Conservation (phyloP, 352 stramenopile genomes). For the Globisporangium paddicum region DNA sequence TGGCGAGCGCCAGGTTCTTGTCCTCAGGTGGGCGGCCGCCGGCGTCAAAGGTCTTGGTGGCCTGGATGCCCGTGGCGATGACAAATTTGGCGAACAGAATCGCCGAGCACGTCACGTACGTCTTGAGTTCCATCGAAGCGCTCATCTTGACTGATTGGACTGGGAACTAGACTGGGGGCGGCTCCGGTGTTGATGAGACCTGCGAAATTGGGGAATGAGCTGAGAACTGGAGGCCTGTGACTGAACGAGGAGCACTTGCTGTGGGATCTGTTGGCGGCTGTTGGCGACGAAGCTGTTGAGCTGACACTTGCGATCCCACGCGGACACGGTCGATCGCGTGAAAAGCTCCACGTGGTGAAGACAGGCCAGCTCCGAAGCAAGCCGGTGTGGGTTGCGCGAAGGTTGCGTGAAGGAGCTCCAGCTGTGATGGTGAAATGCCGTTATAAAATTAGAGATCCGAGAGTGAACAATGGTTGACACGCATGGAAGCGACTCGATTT, state of each 20-base stretch:
- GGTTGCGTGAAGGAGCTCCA: background rate
- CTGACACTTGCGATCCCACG: background rate
- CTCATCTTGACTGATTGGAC: background rate
- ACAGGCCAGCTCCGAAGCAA: background rate
- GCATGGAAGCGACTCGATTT: no score
- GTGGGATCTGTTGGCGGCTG: background rate
- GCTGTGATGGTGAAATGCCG: background rate
- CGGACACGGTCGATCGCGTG: background rate
- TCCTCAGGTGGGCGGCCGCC: slow-evolving; percentile 52
- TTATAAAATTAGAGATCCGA: no score
- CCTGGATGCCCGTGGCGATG: slow-evolving; percentile 42
- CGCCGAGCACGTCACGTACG: slow-evolving; percentile 45
- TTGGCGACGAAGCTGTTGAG: background rate
- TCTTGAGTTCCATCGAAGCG: slow-evolving; percentile 26
- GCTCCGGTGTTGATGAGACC: background rate
- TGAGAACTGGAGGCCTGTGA: no score
- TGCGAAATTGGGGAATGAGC: background rate
- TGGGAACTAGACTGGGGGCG: no score
- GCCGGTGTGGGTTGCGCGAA: background rate
- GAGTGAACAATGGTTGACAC: no score
- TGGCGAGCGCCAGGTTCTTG: slow-evolving; percentile 31
- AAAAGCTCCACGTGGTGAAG: background rate
- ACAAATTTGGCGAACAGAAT: slow-evolving; percentile 77
- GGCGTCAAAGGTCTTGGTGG: slow-evolving; percentile 48
- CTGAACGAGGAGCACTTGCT: background rate